phyloP scores from a whole-genome alignment of 2,329 filamentous ascomycete species.

The Calonectria fujianensis region DNA sequence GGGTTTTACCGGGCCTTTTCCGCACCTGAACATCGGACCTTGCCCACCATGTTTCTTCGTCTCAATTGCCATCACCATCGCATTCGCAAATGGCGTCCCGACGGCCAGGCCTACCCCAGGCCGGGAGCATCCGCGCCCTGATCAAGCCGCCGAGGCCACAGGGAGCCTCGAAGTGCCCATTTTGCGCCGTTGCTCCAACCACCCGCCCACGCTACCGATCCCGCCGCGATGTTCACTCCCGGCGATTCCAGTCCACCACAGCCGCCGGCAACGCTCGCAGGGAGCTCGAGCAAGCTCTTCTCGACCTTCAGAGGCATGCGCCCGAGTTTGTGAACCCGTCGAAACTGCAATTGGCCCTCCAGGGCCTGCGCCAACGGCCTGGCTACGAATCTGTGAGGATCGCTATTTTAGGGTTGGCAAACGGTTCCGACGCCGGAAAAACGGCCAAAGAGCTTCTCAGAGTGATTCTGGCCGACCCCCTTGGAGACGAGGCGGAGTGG shows the following conservation, averaged over 20 bases:
- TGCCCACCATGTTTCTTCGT: slow-evolving; percentile 40
- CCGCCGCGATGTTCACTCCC: slow-evolving; percentile 51
- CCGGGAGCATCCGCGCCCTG: slow-evolving; percentile 55
- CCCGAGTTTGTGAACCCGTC: slow-evolving; percentile 80
- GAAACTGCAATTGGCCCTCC: slow-evolving; percentile 81
- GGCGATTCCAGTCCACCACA: slow-evolving; percentile 56
- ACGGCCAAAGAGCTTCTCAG: slow-evolving; percentile 80
- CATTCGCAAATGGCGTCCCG: slow-evolving; percentile 57
- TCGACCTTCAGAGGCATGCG: slow-evolving; percentile 76
- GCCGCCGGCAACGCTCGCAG: slow-evolving; percentile 61
- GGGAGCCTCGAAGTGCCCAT: slow-evolving; percentile 55
- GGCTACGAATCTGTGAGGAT: slow-evolving; percentile 76
- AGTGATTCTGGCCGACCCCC: slow-evolving; percentile 81
- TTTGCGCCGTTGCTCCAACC: slow-evolving; percentile 56
- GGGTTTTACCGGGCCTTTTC: slow-evolving; percentile 56
- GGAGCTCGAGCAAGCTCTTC: slow-evolving; percentile 76
- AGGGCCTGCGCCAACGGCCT: slow-evolving; percentile 74
- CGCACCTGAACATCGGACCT: slow-evolving; percentile 48
- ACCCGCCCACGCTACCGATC: slow-evolving; percentile 47
- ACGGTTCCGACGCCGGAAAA: slow-evolving; percentile 61
- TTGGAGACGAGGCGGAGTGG: slow-evolving; percentile 79
- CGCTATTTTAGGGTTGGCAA: slow-evolving; percentile 71
- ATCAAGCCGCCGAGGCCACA: slow-evolving; percentile 43
- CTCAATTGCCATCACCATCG: slow-evolving; percentile 46
- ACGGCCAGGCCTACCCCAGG: slow-evolving; percentile 55